Evolutionary conservation across 2,329 filamentous ascomycete species (phyloP).

Genomic region (Penicillium nordicum): DNA sequence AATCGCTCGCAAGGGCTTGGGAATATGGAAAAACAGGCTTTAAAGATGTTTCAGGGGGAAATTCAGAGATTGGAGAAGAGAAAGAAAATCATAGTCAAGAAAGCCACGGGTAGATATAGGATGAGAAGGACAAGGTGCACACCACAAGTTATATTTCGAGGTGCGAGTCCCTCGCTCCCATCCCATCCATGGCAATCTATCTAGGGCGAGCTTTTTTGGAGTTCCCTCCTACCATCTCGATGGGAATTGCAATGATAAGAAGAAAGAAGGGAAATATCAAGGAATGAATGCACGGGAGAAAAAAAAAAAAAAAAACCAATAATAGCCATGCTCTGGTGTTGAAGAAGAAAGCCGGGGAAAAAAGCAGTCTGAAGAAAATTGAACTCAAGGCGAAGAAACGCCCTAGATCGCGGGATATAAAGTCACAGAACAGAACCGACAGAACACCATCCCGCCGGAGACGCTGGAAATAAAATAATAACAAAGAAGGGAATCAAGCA

Average conservation of each 20-base stretch:
- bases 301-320: neutral
- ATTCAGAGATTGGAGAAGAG: constrained; percentile 3
- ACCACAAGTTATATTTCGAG: neutral
- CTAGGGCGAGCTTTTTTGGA: constrained; percentile 1
- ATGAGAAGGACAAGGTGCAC: neutral
- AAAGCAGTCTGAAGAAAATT: constrained; percentile 6
- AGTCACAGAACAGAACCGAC: constrained; percentile 13
- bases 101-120: neutral
- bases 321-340: constrained; percentile 14
- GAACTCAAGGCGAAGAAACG: constrained; percentile 1
- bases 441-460: constrained; percentile 21
- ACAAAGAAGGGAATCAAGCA: constrained; percentile 14
- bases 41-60: neutral
- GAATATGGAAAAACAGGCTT: constrained; percentile 23
- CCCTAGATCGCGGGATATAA: constrained; percentile 5
- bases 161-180: neutral
- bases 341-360: constrained; percentile 12
- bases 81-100: constrained; percentile 3
- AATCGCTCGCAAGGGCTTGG: constrained; percentile 16
- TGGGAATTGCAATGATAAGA: constrained; percentile 2
- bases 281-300: constrained; percentile 15
- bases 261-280: constrained; percentile 12
- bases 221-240: neutral
- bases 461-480: constrained; percentile 13
- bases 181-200: neutral